phyloP scores from a whole-genome alignment of 257 asterid genomes.

The Solanum ossicruentum region DNA sequence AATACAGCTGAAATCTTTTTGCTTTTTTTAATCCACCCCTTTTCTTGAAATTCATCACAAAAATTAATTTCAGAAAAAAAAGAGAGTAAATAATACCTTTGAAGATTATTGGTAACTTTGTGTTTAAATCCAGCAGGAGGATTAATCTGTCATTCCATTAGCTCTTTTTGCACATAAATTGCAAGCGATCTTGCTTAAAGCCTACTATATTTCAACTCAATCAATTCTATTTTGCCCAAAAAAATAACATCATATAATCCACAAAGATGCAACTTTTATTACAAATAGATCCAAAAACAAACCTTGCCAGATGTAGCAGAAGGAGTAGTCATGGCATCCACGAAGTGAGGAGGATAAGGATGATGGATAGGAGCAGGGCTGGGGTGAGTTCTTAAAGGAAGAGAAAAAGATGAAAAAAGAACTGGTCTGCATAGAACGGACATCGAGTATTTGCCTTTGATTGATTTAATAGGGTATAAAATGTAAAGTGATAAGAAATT shows the following conservation, averaged over 20 bases:
- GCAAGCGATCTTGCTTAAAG: conserved; percentile 92
- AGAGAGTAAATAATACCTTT: conserved; percentile 28
- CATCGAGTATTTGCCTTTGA: background rate
- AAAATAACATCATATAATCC: background rate
- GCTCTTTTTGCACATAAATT: conserved; percentile 88
- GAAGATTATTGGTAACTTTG: conserved; percentile 82
- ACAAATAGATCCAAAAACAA: background rate
- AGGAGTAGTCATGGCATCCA: conserved; percentile 7
- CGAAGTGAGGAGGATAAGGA: background rate
- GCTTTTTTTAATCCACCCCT: background rate
- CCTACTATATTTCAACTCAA: conserved; percentile 23
- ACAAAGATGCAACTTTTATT: background rate
- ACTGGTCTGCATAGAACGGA: background rate
- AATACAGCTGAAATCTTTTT: background rate
- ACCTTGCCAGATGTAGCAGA: conserved; percentile 19
- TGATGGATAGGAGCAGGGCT: too few relatives aligned
- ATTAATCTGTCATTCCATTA: conserved; percentile 93
- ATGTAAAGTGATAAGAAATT: background rate
- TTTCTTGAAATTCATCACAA: background rate
- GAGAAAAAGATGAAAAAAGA: background rate
- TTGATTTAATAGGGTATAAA: background rate
- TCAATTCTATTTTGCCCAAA: background rate
- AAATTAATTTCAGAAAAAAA: background rate
- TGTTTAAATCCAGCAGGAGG: conserved; percentile 89
- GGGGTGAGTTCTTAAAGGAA: background rate